Evolutionary conservation across 2,329 filamentous ascomycete species (phyloP), one percentile per base, ranked within the genome.

Genomic region (Penicillium capsulatum): DNA sequence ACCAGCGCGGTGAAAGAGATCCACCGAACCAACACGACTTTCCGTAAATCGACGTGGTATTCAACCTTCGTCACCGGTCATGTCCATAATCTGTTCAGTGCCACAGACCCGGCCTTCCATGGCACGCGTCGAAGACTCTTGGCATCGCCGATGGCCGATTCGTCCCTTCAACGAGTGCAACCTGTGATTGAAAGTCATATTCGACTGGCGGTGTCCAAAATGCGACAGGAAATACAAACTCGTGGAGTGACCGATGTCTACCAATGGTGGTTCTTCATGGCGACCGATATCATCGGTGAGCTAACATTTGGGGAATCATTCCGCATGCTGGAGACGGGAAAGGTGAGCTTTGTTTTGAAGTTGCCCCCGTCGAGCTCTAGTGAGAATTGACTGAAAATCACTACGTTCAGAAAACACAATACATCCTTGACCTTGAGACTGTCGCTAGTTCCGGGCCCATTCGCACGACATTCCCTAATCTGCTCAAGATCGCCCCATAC

Each of bases 221-320:
- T 79, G 15, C 54, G 44, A 0, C 55, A 67, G n/a, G 74, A 79
- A 33, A 64, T 69, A 44, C 40, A 63, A 47, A 51, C 35, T 11
- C 49, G 48, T 0, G 65, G 69, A 0, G 58, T 44, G 0, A 63
- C 59, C 0, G 74, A 80, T 43, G 56, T 79, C 0, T 65, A 68
- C 41, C 76, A 76, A 40, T 80, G 75, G 75, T 74, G 66, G 60
- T 54, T 70, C 4, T 76, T 75, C 36, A 69, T 77, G 65, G 59
- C 74, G 0, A 76, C 74, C 0, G 77, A 80, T 49, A 58, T 76
- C 1, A 74, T 79, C 34, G 73, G 69, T 0, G 67, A 77, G 35
- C 54, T 80, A 4, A 69, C 62, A 1, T 80, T 80, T 53, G 76
- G 76, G 0, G 68, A 77, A n/a, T 73, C 73, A 1, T 79, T 79